A percentile compares a stretch with the other conserved stretches of the same genome.
Conservation (phyloP, 306 rosid species). For the Citrullus colocynthis region DNA sequence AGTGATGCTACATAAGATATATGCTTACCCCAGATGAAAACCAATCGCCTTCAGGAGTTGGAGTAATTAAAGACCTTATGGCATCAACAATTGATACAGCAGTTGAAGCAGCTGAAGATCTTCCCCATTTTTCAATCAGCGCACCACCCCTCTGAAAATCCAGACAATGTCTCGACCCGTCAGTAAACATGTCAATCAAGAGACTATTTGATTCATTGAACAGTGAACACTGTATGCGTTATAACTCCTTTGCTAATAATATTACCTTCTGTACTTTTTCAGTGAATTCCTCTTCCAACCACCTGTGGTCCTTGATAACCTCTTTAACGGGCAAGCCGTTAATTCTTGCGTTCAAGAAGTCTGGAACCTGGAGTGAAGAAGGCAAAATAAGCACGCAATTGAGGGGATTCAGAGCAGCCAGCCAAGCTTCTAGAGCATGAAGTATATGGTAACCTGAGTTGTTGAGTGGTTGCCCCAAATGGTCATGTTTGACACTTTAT, state of each 20-base stretch:
- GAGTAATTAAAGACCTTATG: slow-evolving; percentile 66
- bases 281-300: slow-evolving; percentile 94
- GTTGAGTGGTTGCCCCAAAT: slow-evolving; percentile 99
- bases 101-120: slow-evolving; percentile 99
- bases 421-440: neutral
- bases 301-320: slow-evolving; percentile 72
- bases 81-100: slow-evolving; percentile 81
- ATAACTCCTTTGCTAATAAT: neutral
- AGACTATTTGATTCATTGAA: neutral
- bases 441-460: slow-evolving; percentile 59
- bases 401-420: neutral
- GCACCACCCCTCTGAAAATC: slow-evolving; percentile 78
- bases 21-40: slow-evolving; percentile 85
- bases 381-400: slow-evolving; percentile 8
- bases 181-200: neutral
- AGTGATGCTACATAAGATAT: neutral
- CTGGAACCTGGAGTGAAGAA: slow-evolving; percentile 61
- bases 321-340: slow-evolving; percentile 76
- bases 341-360: slow-evolving; percentile 81
- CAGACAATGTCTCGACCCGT: neutral
- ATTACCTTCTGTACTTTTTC: slow-evolving; percentile 77
- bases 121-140: slow-evolving; percentile 90
- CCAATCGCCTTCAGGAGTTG: slow-evolving; percentile 97
- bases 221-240: neutral
- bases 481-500: slow-evolving; percentile 83